Conservation (phyloP, 306 rosid species). For the Clitoria ternatea region DNA sequence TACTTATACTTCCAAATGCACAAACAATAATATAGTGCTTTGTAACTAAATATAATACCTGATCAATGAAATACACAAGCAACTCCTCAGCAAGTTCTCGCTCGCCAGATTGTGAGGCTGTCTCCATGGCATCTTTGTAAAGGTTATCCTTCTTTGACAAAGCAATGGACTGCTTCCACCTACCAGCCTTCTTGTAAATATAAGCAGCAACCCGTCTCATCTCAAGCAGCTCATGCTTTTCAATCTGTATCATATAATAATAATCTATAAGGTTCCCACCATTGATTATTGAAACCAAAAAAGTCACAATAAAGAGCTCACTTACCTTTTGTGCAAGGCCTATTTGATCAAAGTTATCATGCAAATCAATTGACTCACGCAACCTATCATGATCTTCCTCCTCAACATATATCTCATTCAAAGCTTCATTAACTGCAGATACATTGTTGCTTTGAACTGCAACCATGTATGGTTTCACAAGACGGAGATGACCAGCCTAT, state of each 20-base stretch:
- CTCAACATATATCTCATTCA: slow-evolving; percentile 94
- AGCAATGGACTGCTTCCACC: slow-evolving; percentile 99
- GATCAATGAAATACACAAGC: slow-evolving; percentile 94
- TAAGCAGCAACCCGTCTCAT: slow-evolving; percentile 99
- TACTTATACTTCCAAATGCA: background rate
- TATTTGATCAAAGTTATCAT: slow-evolving; percentile 97
- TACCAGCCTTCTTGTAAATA: slow-evolving; percentile 96
- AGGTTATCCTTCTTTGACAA: slow-evolving; percentile 99
- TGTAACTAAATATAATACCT: slow-evolving; percentile 43
- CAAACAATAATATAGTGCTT: background rate
- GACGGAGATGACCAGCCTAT: slow-evolving; percentile 95
- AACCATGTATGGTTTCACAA: slow-evolving; percentile 99
- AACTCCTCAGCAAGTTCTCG: slow-evolving; percentile 99
- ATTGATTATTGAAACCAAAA: slow-evolving; percentile 8
- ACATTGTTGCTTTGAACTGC: slow-evolving; percentile 99
- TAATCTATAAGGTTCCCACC: slow-evolving; percentile 27
- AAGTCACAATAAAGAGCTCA: slow-evolving; percentile 7
- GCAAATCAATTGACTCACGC: slow-evolving; percentile 97
- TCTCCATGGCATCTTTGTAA: slow-evolving; percentile 99
- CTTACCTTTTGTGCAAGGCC: slow-evolving; percentile 97
- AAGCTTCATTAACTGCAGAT: slow-evolving; percentile 96
- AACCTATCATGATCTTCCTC: slow-evolving; percentile 98
- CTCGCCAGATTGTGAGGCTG: slow-evolving; percentile 98
- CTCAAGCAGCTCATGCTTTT: slow-evolving; percentile 96
- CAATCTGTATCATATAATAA: slow-evolving; percentile 60